Percentiles rank a stretch among this genome's conserved stretches.
phyloP scores from a whole-genome alignment of 768 basidiomycete genomes.

The Boletus fagicola region DNA sequence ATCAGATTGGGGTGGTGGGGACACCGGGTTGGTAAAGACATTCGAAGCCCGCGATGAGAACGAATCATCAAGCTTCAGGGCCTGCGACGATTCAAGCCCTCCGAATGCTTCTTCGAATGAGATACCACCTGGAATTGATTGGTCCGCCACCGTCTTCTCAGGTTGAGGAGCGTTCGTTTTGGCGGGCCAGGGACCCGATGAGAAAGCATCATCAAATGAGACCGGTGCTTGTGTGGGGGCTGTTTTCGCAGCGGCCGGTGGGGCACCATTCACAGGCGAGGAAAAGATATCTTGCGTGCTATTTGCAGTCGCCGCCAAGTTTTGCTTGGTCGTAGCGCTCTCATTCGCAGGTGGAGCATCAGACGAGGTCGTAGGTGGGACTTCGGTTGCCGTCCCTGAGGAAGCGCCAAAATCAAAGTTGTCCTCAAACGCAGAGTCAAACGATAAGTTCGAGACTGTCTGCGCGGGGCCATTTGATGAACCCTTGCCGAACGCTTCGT shows the following conservation, averaged over 20 bases:
- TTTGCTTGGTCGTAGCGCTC: constrained; percentile 11
- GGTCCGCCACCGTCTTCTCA: constrained; percentile 15
- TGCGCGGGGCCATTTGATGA: constrained; percentile 38
- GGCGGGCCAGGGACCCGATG: constrained; percentile 23
- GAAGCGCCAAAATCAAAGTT: constrained; percentile 61
- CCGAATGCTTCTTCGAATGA: constrained; percentile 61
- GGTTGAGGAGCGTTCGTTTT: constrained; percentile 9
- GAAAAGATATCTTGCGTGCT: constrained; percentile 11
- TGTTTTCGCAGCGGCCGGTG: constrained; percentile 10
- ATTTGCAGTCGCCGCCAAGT: constrained; percentile 6
- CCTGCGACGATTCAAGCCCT: constrained; percentile 39
- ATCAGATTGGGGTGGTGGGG: constrained; percentile 18
- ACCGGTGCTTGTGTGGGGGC: constrained; percentile 25
- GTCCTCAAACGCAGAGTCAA: constrained; percentile 64
- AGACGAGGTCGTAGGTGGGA: constrained; percentile 29
- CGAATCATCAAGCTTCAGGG: constrained; percentile 40
- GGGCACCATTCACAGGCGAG: constrained; percentile 13
- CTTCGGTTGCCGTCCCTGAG: constrained; percentile 32
- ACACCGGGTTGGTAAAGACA: constrained; percentile 24
- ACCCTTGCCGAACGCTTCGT: constrained; percentile 68
- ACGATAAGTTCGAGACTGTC: constrained; percentile 46
- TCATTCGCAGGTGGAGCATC: constrained; percentile 28
- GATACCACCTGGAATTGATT: constrained; percentile 20
- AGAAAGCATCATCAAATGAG: constrained; percentile 51
- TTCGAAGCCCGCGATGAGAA: constrained; percentile 38